Evolutionary conservation across 495 filamentous ascomycete genomes (phyloP).

Genomic region (Aspergillus haitiensis): DNA sequence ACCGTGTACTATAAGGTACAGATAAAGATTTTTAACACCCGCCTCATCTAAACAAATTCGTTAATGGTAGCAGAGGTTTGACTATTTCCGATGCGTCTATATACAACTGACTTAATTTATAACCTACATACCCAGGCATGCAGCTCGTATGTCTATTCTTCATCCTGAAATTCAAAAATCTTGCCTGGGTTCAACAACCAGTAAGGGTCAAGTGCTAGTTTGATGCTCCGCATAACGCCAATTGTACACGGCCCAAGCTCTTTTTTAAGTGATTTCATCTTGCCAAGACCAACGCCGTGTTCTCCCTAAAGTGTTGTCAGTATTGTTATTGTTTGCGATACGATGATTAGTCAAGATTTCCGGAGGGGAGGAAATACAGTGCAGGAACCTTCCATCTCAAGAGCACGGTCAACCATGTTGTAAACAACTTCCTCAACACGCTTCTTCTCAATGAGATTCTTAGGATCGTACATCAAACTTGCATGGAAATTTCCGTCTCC

Average conservation of each 20-base stretch:
- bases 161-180: constrained; percentile 63
- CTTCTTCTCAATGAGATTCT: constrained; percentile 62
- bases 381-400: constrained; percentile 93
- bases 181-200: constrained; percentile 95
- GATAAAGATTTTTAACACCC: background rate
- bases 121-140: background rate
- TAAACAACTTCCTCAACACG: constrained; percentile 78
- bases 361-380: constrained; percentile 50
- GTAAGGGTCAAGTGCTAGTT: constrained; percentile 77
- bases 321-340: background rate
- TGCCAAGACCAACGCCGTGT: constrained; percentile 85
- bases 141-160: constrained; percentile 5
- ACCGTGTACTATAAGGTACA: too few relatives aligned
- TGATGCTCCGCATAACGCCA: constrained; percentile 82
- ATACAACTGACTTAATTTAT: background rate
- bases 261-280: constrained; percentile 75
- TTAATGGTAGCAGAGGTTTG: background rate
- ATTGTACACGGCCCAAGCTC: constrained; percentile 84
- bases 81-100: background rate
- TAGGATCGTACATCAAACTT: constrained; percentile 78
- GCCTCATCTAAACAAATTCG: background rate
- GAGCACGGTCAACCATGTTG: constrained; percentile 81
- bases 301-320: constrained; percentile 59
- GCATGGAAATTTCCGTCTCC: constrained; percentile 93
- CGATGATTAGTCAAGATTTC: background rate